These are phyloP conservation scores for Pichia californica DNA, from an alignment of 805 yeast species.

Conservation along the genomic window DNA sequence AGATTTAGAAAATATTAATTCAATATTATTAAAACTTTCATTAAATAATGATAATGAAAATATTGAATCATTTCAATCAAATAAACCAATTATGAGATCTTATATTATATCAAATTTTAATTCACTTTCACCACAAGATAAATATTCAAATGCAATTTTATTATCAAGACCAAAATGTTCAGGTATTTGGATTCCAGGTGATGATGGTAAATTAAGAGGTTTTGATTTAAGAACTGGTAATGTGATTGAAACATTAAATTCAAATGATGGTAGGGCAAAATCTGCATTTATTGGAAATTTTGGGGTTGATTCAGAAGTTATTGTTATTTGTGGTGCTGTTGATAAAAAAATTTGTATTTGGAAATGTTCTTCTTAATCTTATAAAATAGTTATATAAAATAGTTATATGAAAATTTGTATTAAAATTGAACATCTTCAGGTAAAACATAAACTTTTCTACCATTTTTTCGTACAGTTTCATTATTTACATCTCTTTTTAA, in stretches of 20 bases:
- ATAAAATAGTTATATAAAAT: neutral
- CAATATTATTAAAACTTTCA: constrained; percentile 5
- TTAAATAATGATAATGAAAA: constrained; percentile 3
- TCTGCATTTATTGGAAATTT: constrained; percentile 28
- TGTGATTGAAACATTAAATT: constrained; percentile 30
- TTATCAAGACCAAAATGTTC: constrained; percentile 19
- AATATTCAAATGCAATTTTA: constrained; percentile 48
- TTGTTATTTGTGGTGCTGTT: constrained; percentile 47
- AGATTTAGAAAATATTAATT: neutral
- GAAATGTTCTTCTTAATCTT: constrained; percentile 15
- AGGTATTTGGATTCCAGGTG: constrained; percentile 66
- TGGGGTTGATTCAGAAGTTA: constrained; percentile 26
- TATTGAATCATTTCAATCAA: constrained; percentile 20
- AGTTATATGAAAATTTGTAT: neutral
- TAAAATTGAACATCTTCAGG: constrained; percentile 65
- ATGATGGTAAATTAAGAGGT: constrained; percentile 62
- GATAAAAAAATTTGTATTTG: constrained; percentile 33
- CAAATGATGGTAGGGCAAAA: constrained; percentile 44
- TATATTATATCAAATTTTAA: constrained; percentile 37
- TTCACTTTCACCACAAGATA: constrained; percentile 62
- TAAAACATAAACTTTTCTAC: constrained; percentile 49
- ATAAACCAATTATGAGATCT: constrained; percentile 27
- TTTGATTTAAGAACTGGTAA: constrained; percentile 40
- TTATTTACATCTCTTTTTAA: constrained; percentile 49
- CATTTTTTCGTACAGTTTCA: constrained; percentile 53